These are phyloP conservation scores for Eragrostis curvula DNA, from an alignment of 176 grass and related monocot genomes.

Conservation along the genomic window DNA sequence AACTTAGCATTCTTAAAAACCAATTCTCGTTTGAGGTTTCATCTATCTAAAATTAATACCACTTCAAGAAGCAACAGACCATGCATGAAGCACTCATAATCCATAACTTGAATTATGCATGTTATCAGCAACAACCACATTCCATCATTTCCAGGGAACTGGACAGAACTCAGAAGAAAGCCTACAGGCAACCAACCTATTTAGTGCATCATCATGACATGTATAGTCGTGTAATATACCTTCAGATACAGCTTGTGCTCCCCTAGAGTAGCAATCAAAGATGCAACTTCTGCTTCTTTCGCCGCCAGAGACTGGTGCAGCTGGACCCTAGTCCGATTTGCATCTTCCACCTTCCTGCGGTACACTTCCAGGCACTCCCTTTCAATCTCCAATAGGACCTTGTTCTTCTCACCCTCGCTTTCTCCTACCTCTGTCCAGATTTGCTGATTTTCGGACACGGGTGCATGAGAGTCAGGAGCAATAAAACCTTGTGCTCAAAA, in stretches of 20 bases:
- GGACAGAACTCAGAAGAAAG: conserved; percentile 6
- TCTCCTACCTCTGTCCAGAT: conserved; percentile 92
- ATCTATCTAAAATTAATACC: conserved; percentile 9
- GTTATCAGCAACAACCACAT: conserved; percentile 8
- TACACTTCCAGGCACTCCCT: conserved; percentile 86
- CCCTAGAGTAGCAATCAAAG: conserved; percentile 76
- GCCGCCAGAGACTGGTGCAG: conserved; percentile 84
- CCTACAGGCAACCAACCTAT: conserved; percentile 39
- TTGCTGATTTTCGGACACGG: conserved; percentile 60
- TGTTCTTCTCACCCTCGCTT: conserved; percentile 69
- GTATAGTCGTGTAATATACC: conserved; percentile 65
- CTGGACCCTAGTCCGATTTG: conserved; percentile 77
- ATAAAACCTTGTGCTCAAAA: conserved; percentile 12
- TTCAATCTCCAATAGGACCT: conserved; percentile 71
- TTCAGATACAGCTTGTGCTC: conserved; percentile 71
- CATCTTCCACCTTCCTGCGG: conserved; percentile 85
- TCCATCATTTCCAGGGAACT: conserved; percentile 31
- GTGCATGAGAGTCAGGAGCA: conserved; percentile 29
- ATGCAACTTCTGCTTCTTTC: conserved; percentile 90
- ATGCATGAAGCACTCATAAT: conserved; percentile 2
- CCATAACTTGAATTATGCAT: conserved; percentile 24
- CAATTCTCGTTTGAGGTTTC: conserved; percentile 8
- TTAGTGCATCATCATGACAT: conserved; percentile 37
- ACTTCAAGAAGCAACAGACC: conserved; percentile 28
- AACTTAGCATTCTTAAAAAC: conserved; percentile 13